phyloP scores from a whole-genome alignment of 495 filamentous ascomycete genomes.

The Neurospora sp. region DNA sequence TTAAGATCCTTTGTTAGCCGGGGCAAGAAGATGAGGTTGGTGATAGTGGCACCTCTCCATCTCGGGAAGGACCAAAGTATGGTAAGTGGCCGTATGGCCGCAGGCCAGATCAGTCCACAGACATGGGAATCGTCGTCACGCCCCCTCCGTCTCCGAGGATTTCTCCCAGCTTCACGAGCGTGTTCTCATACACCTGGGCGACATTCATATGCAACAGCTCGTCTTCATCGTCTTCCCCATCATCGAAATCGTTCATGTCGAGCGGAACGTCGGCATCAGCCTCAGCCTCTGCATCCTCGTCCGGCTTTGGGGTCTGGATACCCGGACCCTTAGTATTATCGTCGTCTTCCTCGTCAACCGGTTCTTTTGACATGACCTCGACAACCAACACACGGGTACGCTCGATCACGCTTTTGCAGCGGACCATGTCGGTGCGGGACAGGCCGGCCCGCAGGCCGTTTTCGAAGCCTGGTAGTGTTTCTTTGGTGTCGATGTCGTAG shows the following conservation, averaged over 20 bases:
- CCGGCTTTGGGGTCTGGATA: constrained; percentile 17
- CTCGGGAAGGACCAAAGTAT: background rate
- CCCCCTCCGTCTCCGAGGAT: constrained; percentile 32
- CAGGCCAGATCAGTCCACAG: constrained; percentile 2
- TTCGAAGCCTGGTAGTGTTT: constrained; percentile 56
- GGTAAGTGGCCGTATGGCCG: background rate
- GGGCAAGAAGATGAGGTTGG: background rate
- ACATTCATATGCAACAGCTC: constrained; percentile 51
- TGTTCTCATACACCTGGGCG: constrained; percentile 67
- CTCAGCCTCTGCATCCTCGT: constrained; percentile 11
- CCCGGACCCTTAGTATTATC: constrained; percentile 22
- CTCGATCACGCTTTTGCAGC: constrained; percentile 68
- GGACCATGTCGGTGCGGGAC: constrained; percentile 70
- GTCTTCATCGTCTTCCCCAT: constrained; percentile 33
- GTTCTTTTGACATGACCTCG: constrained; percentile 45
- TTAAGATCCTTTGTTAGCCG: background rate
- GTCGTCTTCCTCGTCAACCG: constrained; percentile 25
- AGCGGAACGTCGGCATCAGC: constrained; percentile 4
- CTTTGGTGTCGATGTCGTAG: constrained; percentile 53
- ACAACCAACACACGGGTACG: constrained; percentile 55
- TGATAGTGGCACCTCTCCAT: background rate
- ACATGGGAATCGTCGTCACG: constrained; percentile 6
- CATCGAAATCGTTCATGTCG: constrained; percentile 5
- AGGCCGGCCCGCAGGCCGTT: constrained; percentile 38
- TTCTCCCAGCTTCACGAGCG: constrained; percentile 60